These are phyloP conservation scores for Amyloporia xantha DNA, from an alignment of 768 basidiomycete species.

Conservation along the genomic window DNA sequence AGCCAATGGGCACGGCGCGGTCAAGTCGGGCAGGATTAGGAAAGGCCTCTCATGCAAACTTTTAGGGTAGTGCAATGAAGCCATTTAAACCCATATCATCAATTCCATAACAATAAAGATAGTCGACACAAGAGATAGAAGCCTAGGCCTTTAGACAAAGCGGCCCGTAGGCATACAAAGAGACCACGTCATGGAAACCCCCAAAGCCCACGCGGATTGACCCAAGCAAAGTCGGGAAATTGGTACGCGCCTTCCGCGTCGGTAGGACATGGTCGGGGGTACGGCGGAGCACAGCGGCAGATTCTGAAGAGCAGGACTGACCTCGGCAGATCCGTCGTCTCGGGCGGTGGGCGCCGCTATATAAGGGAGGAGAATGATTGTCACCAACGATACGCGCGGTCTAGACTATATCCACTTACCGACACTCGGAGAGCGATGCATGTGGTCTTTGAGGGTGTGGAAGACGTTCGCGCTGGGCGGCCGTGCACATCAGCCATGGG, in stretches of 20 bases:
- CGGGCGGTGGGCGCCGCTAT: neutral
- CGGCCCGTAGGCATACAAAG: no score
- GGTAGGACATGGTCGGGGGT: neutral
- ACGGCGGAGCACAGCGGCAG: slow-evolving; percentile 1
- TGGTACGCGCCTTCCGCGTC: neutral
- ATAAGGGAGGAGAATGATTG: neutral
- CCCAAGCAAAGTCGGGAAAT: slow-evolving; percentile 12
- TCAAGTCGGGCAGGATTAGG: no score
- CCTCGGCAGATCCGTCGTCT: neutral
- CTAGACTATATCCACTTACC: neutral
- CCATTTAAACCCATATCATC: no score
- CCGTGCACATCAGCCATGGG: neutral
- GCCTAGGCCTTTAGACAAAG: no score
- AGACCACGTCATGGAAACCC: no score
- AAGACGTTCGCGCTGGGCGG: neutral
- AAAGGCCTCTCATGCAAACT: no score
- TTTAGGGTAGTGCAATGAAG: no score
- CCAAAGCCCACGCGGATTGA: slow-evolving; percentile 15
- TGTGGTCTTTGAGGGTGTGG: neutral
- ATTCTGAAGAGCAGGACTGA: no score
- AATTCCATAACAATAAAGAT: no score
- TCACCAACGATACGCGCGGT: neutral
- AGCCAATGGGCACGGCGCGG: no score
- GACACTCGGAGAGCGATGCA: neutral
- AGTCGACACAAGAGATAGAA: no score